Evolutionary conservation across 306 rosid species (phyloP), one percentile per base, ranked within the genome.

Genomic region (Rosa lucieae): DNA sequence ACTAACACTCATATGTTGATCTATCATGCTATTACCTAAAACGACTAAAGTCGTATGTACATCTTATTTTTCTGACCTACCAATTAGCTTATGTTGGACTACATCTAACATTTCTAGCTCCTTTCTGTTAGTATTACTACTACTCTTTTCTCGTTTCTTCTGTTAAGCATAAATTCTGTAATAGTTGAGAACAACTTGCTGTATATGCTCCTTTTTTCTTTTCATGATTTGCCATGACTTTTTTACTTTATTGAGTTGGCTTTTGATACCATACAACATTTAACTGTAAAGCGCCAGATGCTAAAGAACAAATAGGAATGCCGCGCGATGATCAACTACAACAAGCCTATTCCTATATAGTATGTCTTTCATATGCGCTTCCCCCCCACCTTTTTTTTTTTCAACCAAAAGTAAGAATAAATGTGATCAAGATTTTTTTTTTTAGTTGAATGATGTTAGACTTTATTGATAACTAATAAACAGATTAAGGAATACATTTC

Each of bases 241-340:
- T 61, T 47, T 48, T 66, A 15, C 73, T 76, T 18, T 35, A 3
- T 62, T 5, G 21, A 47, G 67, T 9, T 61, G 29, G 71, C 79
- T 46, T 62, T 6, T 5, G 20, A 61, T 46, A 6, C 47, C 71
- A 76, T 59, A 59, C 47, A n/a, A 40, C 6, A 9, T 2, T 1
- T 39, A 56, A 10, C 8, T 5, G 0, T n/a, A 26, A 76, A 76
- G 72, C 43, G 15, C 29, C 4, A 62, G 46, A 46, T 63, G 46
- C 79, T 29, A 46, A 75, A 44, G 44, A 51, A 23, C 12, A 18
- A 11, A 8, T 53, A 39, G 77, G 37, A 63, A 51, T 51, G 78
- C 70, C 55, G 26, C 10, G 55, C 58, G n/a, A 55, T 55, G 61
- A 55, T 55, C 61, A 14, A 21, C 42, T 1, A 1, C 23, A 67